Evolutionary conservation across 2,329 filamentous ascomycete species (phyloP).

Genomic region (Pseudocercospora eumusae): DNA sequence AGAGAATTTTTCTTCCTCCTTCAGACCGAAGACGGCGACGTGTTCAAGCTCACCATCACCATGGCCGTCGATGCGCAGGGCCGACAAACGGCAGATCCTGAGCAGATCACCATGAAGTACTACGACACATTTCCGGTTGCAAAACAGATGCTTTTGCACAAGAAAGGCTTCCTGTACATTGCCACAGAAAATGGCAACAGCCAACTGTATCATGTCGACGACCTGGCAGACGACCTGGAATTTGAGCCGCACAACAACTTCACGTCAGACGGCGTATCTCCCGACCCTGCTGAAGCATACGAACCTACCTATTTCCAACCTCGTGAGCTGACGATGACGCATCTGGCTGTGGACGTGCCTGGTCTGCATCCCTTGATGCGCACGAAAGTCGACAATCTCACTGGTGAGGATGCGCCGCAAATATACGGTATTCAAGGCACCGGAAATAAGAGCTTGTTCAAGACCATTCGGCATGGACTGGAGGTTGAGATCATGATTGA

Average conservation of each 20-base stretch:
- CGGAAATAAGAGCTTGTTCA: conserved; percentile 84
- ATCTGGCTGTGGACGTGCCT: conserved; percentile 56
- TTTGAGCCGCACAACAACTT: conserved; percentile 63
- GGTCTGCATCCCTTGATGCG: conserved; percentile 87
- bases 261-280: conserved; percentile 59
- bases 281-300: conserved; percentile 71
- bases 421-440: conserved; percentile 92
- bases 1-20: conserved; percentile 91
- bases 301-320: conserved; percentile 83
- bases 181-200: conserved; percentile 92
- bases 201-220: conserved; percentile 95
- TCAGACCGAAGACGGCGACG: conserved; percentile 94
- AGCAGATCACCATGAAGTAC: conserved; percentile 87
- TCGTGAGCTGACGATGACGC: conserved; percentile 69
- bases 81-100: conserved; percentile 77
- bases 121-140: conserved; percentile 94
- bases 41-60: conserved; percentile 94
- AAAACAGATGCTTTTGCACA: conserved; percentile 84
- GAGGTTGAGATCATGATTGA: conserved; percentile 72
- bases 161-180: conserved; percentile 92
- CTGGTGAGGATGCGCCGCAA: conserved; percentile 90
- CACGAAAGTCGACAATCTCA: conserved; percentile 87
- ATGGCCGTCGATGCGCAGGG: conserved; percentile 81
- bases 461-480: conserved; percentile 87
- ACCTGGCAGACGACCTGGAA: conserved; percentile 91